Conservation (phyloP, 306 rosid genomes). For the Leucaena leucocephala region DNA sequence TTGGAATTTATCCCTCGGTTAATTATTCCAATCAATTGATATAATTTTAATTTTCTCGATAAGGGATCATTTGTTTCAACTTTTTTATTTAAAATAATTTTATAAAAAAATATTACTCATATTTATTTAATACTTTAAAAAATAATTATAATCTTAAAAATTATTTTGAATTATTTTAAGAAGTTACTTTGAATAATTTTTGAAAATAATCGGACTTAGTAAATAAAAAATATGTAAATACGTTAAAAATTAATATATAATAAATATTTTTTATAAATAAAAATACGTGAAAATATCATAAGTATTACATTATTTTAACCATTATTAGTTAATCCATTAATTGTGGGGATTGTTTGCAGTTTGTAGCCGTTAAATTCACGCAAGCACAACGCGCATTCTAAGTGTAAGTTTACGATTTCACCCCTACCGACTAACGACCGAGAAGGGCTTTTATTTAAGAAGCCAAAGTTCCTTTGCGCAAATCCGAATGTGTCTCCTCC, state of each 20-base stretch:
- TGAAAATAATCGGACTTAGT: no score
- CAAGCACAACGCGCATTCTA: not conserved
- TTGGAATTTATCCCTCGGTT: not conserved
- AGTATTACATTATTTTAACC: not conserved
- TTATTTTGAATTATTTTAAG: not conserved
- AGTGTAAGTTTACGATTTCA: not conserved
- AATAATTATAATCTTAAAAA: no score
- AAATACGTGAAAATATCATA: not conserved
- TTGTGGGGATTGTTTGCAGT: not conserved
- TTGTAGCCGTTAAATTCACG: conserved; percentile 24
- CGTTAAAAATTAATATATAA: not conserved
- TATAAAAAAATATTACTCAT: no score
- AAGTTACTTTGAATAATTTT: not conserved
- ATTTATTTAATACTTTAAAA: no score
- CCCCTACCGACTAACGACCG: conserved; percentile 32
- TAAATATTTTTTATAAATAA: not conserved
- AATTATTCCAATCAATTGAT: not conserved
- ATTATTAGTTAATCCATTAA: not conserved
- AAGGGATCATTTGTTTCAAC: not conserved
- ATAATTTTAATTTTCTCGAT: not conserved
- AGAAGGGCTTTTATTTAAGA: not conserved
- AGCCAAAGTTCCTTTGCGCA: not conserved
- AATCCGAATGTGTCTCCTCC: conserved; percentile 1
- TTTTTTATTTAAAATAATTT: not conserved
- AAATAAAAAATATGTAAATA: no score